Conservation (phyloP, 177 flowering plant genomes). For the Tripterygium wilfordii region DNA sequence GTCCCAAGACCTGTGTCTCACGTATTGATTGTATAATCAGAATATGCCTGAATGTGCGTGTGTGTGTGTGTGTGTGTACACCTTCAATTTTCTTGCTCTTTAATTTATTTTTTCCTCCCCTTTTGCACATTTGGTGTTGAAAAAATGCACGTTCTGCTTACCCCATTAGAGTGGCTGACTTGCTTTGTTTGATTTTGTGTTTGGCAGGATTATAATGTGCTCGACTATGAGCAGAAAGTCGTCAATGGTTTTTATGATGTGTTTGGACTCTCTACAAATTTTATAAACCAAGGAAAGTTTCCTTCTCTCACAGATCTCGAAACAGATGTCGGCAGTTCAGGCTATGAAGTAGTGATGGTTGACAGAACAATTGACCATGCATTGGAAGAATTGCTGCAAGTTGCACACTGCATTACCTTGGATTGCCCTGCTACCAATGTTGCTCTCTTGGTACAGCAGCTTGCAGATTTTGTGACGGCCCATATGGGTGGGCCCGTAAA, state of each 20-base stretch:
- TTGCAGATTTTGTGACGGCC: constrained; percentile 86
- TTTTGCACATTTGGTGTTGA: no score
- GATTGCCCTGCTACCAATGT: constrained; percentile 59
- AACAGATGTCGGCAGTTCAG: constrained; percentile 45
- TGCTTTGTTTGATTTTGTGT: no score
- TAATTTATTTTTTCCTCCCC: no score
- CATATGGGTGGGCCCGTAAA: constrained; percentile 97
- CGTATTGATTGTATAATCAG: no score
- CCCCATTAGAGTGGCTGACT: no score
- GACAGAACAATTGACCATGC: constrained; percentile 73
- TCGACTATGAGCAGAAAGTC: constrained; percentile 89
- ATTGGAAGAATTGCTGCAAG: constrained; percentile 78
- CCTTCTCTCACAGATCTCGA: constrained; percentile 86
- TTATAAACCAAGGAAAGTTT: constrained; percentile 63
- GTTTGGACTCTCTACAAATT: constrained; percentile 51
- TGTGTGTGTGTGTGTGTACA: no score
- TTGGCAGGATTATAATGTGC: constrained; percentile 75
- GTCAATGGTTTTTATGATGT: constrained; percentile 95
- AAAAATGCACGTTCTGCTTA: no score
- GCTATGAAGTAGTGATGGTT: constrained; percentile 78
- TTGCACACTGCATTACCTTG: constrained; percentile 81
- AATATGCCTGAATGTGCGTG: no score
- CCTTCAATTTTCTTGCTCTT: no score
- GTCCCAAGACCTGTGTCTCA: no score
- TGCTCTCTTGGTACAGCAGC: constrained; percentile 62